phyloP scores from a whole-genome alignment of 2,329 filamentous ascomycete genomes.

The Didymella glomerata region DNA sequence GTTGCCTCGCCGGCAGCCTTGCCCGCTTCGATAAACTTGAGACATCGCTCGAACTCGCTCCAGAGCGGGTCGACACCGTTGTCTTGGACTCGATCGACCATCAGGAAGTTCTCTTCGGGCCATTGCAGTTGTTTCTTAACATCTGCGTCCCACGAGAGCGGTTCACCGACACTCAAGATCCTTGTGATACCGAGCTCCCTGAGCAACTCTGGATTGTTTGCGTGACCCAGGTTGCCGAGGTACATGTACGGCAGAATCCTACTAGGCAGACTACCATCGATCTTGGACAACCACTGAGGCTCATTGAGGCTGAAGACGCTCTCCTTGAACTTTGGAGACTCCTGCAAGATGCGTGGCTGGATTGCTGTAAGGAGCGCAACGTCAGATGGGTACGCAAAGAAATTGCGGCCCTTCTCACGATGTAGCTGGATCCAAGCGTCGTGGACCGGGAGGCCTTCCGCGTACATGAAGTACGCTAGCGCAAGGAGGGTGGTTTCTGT shows the following conservation, averaged over 20 bases:
- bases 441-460: slow-evolving; percentile 79
- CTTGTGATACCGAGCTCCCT: slow-evolving; percentile 82
- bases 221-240: slow-evolving; percentile 89
- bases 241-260: slow-evolving; percentile 94
- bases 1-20: slow-evolving; percentile 81
- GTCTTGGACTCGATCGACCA: slow-evolving; percentile 88
- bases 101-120: slow-evolving; percentile 79
- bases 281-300: slow-evolving; percentile 80
- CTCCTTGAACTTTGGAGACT: slow-evolving; percentile 66
- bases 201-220: slow-evolving; percentile 89
- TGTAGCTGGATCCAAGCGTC: slow-evolving; percentile 90
- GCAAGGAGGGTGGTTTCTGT: slow-evolving; percentile 91
- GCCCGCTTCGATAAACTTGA: slow-evolving; percentile 90
- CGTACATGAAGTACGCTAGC: slow-evolving; percentile 93
- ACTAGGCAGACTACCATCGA: slow-evolving; percentile 92
- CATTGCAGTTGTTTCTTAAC: slow-evolving; percentile 68
- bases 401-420: slow-evolving; percentile 81
- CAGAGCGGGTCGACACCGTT: slow-evolving; percentile 95
- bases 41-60: slow-evolving; percentile 82
- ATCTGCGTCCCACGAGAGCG: slow-evolving; percentile 78
- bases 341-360: slow-evolving; percentile 75
- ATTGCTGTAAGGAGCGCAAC: slow-evolving; percentile 82
- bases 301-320: slow-evolving; percentile 66
- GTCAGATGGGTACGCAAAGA: slow-evolving; percentile 94
- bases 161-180: slow-evolving; percentile 91